Percentiles rank a stretch among this genome's conserved stretches.
phyloP scores from a whole-genome alignment of 2,329 filamentous ascomycete species.

The Phoma sp. region DNA sequence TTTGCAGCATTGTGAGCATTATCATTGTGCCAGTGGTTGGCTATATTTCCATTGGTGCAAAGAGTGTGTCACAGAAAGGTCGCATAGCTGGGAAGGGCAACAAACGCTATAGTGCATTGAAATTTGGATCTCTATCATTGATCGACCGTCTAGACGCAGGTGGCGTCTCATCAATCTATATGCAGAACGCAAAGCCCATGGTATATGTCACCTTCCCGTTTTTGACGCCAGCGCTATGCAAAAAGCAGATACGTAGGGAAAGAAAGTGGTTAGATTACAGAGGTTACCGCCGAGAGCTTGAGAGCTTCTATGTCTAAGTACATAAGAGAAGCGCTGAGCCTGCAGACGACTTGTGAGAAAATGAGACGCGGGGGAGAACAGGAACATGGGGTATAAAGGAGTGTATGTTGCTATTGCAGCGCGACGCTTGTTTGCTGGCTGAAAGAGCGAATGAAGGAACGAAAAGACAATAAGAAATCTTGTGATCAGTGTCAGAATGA shows the following conservation, averaged over 20 bases:
- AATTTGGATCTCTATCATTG: constrained; percentile 22
- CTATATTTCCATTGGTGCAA: not conserved
- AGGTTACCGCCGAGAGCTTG: constrained; percentile 2
- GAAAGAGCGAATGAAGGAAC: constrained; percentile 25
- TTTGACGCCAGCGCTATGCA: constrained; percentile 38
- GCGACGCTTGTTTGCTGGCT: constrained; percentile 16
- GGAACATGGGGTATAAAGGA: constrained; percentile 26
- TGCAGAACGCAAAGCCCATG: constrained; percentile 20
- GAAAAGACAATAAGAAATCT: constrained; percentile 1
- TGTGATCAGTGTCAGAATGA: not conserved
- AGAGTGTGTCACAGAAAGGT: not conserved
- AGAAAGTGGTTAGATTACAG: constrained; percentile 27
- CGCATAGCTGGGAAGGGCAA: constrained; percentile 26
- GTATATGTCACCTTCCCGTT: constrained; percentile 25
- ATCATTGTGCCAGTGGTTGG: not conserved
- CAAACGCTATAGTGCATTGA: constrained; percentile 30
- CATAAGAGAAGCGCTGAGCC: constrained; percentile 26
- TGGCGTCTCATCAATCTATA: constrained; percentile 22
- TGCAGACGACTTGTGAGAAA: constrained; percentile 25
- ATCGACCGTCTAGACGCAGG: constrained; percentile 9
- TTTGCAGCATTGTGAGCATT: not conserved
- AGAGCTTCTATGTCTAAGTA: constrained; percentile 21
- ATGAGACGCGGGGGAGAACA: constrained; percentile 3
- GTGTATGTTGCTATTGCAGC: constrained; percentile 24
- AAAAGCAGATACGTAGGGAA: constrained; percentile 20